Evolutionary conservation across 495 filamentous ascomycete species (phyloP).

Genomic region (Thozetella sp.): DNA sequence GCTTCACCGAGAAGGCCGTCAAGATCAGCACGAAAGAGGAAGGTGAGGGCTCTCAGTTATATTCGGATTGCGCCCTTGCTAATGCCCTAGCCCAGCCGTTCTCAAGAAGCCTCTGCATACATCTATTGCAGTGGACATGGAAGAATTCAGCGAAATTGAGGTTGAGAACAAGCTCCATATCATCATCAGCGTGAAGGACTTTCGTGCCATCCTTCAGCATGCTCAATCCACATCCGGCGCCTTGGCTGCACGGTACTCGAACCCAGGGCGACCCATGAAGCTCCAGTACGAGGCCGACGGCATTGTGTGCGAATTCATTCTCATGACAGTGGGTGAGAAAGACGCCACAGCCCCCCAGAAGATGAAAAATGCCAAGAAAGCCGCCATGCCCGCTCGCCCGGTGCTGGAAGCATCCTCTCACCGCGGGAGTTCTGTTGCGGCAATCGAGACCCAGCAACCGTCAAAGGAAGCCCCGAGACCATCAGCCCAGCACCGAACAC

Average conservation of each 20-base stretch:
- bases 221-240: constrained; percentile 74
- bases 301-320: constrained; percentile 80
- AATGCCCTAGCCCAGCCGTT: constrained; percentile 61
- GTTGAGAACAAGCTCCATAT: constrained; percentile 80
- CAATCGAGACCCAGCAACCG: constrained; percentile 8
- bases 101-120: constrained; percentile 94
- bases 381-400: constrained; percentile 19
- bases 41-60: constrained; percentile 46
- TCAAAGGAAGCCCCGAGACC: constrained; percentile 5
- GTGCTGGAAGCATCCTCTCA: constrained; percentile 37
- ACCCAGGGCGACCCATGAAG: constrained; percentile 81
- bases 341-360: constrained; percentile 36
- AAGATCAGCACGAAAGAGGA: constrained; percentile 65
- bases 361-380: constrained; percentile 37
- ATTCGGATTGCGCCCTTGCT: neutral
- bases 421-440: constrained; percentile 29
- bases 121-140: constrained; percentile 80
- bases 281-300: constrained; percentile 75
- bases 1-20: constrained; percentile 86
- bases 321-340: constrained; percentile 92
- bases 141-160: constrained; percentile 82
- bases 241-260: constrained; percentile 77
- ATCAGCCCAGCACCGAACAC: constrained; percentile 14
- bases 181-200: constrained; percentile 90
- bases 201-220: constrained; percentile 85